phyloP scores from a whole-genome alignment of 2,329 filamentous ascomycete genomes.

The Pseudovirgaria hyperparasitica region DNA sequence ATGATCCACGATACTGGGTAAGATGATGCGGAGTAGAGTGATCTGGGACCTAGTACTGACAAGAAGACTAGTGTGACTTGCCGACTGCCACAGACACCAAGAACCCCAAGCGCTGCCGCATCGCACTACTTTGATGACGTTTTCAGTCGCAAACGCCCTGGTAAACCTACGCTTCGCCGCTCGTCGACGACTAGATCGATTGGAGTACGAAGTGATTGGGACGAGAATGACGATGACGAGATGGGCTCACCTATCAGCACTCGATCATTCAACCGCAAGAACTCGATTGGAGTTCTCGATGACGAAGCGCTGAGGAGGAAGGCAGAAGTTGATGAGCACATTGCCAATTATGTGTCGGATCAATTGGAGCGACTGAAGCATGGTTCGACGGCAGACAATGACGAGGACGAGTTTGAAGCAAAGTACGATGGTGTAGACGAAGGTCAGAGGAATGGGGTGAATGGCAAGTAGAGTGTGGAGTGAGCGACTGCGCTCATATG shows the following conservation, averaged over 20 bases:
- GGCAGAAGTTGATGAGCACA: constrained; percentile 41
- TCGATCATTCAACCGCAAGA: constrained; percentile 20
- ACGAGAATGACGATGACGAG: constrained; percentile 23
- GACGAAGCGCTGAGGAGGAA: constrained; percentile 34
- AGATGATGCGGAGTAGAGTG: constrained; percentile 22
- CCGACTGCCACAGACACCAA: constrained; percentile 83
- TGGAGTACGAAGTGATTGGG: constrained; percentile 67
- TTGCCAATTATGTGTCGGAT: constrained; percentile 70
- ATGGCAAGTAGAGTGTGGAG: too few relatives aligned
- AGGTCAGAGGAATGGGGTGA: constrained; percentile 12
- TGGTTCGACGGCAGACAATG: constrained; percentile 37
- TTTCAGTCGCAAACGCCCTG: constrained; percentile 42
- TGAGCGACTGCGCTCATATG: too few relatives aligned
- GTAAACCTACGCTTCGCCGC: constrained; percentile 49
- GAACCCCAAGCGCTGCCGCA: constrained; percentile 71
- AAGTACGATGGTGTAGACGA: constrained; percentile 32
- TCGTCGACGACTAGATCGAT: constrained; percentile 78
- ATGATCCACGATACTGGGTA: constrained; percentile 98
- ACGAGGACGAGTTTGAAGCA: constrained; percentile 51
- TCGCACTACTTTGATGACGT: constrained; percentile 93
- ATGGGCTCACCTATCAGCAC: constrained; percentile 9
- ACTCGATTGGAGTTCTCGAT: constrained; percentile 38
- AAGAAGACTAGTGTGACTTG: constrained; percentile 84
- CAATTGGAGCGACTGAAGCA: constrained; percentile 64
- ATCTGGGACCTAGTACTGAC: too few relatives aligned